Conservation (phyloP, 176 grass and related monocot species). For the barley (Hordeum vulgare) region DNA sequence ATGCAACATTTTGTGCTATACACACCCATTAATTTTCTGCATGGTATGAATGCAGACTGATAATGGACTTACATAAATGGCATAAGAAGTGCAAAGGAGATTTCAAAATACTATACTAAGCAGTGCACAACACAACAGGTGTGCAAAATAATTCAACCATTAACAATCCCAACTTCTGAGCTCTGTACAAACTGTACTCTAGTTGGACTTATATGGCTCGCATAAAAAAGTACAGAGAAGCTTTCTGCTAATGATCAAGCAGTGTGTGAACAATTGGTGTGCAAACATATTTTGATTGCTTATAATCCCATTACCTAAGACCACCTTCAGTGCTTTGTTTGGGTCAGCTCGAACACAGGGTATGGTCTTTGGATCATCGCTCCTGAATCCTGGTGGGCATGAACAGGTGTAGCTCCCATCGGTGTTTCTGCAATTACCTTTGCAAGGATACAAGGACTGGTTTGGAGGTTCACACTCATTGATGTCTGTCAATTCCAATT, state of each 20-base stretch:
- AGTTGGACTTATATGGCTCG: neutral
- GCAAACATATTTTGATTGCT: neutral
- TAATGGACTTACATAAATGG: neutral
- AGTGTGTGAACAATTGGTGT: neutral
- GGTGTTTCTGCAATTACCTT: neutral
- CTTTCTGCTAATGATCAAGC: neutral
- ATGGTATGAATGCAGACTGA: neutral
- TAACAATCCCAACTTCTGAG: neutral
- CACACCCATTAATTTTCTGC: neutral
- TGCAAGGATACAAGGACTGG: neutral
- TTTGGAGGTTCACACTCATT: neutral
- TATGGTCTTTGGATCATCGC: neutral
- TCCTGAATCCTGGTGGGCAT: slow-evolving; percentile 4
- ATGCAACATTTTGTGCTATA: neutral
- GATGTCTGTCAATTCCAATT: neutral
- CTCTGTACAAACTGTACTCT: neutral
- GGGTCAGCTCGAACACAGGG: neutral
- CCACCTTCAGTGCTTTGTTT: neutral
- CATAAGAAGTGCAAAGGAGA: neutral
- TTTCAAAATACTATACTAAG: neutral
- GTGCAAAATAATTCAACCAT: neutral
- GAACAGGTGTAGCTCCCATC: neutral
- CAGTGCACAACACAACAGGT: neutral
- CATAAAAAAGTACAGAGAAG: neutral
- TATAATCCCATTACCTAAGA: neutral